Base-by-base conservation (phyloP, 192 early-diverging fungal species). In the Physocladia obscura region DNA sequence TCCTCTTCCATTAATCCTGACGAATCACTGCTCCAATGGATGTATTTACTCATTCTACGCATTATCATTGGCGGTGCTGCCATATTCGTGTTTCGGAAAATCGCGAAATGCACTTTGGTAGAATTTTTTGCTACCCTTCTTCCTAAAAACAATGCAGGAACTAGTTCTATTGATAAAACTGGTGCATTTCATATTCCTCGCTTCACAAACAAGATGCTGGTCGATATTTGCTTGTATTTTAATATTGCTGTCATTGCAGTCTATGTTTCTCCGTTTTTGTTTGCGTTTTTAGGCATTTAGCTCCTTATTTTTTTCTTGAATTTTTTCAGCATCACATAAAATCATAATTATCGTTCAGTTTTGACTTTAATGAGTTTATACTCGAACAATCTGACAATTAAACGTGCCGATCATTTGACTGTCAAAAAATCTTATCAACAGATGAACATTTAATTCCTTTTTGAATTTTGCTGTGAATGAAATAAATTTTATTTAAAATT, bases 181-280 rank as follows among this genome's bases (percentile, higher is more conserved):
- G 11, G 17, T 15, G 36, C 44, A 13, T 70, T 63, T 61, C 24
- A 27, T 8, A 67, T 79, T 6, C 59, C 64, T 5, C 22, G 71
- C 19, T 74, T 73, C 24, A 72, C 75, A 21, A 61, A 70, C 52
- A 59, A 70, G 29, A 73, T 52, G 47, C 37, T 62, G 11, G 54
- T 68, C 2, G 61, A 70, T 21, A 44, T 70, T n/a, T 55, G 73
- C 29, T 68, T 79, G 15, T 79, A 79, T 44, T 69, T 49, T 61
- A 74, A 74, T 6, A 79, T 79, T 35, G 78, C 71, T 6, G 69
- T 73, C 62, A 27, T 73, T 17, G 74, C 78, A 2, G 52, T 69
- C 5, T 70, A 79, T 34, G 49, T 29, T 5, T 44, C 70, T 3
- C 74, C 74, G 19, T 49, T 58, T 26, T 21, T 72, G n/a, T 79